phyloP scores from a whole-genome alignment of 169 alveolate genomes.

The Babesia bigemina region DNA sequence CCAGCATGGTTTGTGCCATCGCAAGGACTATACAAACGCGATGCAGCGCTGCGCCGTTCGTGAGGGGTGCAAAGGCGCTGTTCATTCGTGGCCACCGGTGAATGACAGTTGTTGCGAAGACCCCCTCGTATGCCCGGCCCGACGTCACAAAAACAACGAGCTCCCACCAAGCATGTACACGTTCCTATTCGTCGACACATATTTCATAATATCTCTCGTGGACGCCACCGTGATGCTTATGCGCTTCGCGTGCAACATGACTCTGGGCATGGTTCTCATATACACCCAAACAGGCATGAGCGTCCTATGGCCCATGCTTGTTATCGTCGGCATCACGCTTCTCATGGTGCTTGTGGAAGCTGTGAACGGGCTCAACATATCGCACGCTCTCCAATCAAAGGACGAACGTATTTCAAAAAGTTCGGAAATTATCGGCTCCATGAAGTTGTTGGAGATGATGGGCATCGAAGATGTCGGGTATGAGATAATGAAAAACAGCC shows the following conservation, averaged over 20 bases:
- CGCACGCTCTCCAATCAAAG: slow-evolving; percentile 1
- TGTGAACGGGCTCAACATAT: not conserved
- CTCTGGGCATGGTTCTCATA: slow-evolving; percentile 16
- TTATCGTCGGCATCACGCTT: slow-evolving; percentile 7
- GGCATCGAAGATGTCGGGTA: slow-evolving; percentile 31
- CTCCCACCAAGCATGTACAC: slow-evolving; percentile 35
- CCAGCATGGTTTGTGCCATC: slow-evolving; percentile 43
- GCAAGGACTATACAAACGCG: slow-evolving; percentile 18
- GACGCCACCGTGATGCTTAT: slow-evolving; percentile 18
- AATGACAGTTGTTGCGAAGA: not conserved
- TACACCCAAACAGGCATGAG: slow-evolving; percentile 11
- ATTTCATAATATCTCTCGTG: slow-evolving; percentile 1
- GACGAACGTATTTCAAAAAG: slow-evolving; percentile 23
- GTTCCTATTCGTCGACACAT: slow-evolving; percentile 11
- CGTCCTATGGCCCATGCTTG: not conserved
- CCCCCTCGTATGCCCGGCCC: slow-evolving; percentile 24
- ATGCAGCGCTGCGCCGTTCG: not conserved
- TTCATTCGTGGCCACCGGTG: slow-evolving; percentile 8
- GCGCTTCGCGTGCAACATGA: slow-evolving; percentile 6
- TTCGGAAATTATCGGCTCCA: slow-evolving; percentile 1
- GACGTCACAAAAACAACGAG: slow-evolving; percentile 19
- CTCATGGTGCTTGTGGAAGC: slow-evolving; percentile 9
- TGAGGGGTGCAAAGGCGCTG: slow-evolving; percentile 4
- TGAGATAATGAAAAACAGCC: slow-evolving; percentile 9
- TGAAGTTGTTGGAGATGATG: not conserved